A percentile compares a stretch with the other conserved stretches of the same genome.
phyloP scores from a whole-genome alignment of 169 alveolate species.

The Plasmodium gallinaceum region DNA sequence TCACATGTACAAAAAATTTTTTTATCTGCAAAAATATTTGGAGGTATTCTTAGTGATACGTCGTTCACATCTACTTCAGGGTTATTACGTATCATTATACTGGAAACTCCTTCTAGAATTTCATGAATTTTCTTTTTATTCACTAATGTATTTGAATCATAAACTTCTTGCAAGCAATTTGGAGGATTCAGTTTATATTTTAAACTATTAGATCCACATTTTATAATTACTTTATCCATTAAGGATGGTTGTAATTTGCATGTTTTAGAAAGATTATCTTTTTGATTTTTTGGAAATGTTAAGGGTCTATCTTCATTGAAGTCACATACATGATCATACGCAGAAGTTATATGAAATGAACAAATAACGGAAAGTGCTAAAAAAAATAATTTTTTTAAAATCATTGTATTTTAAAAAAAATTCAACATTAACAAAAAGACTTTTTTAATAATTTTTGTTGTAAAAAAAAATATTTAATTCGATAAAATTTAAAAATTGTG shows the following conservation, averaged over 20 bases:
- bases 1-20: conserved; percentile 33
- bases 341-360: not conserved
- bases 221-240: conserved; percentile 17
- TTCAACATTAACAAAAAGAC: not conserved
- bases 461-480: too few relatives aligned
- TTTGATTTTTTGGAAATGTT: not conserved
- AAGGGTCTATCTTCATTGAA: conserved; percentile 9
- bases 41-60: conserved; percentile 49
- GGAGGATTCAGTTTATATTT: conserved; percentile 28
- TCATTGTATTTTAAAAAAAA: not conserved
- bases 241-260: conserved; percentile 21
- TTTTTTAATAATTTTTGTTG: too few relatives aligned
- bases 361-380: not conserved
- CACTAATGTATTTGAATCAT: not conserved
- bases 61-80: not conserved
- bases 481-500: too few relatives aligned
- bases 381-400: not conserved
- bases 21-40: conserved; percentile 1
- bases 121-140: not conserved
- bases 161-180: conserved; percentile 45
- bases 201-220: conserved; percentile 41
- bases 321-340: conserved; percentile 15
- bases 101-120: conserved; percentile 5
- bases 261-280: not conserved
- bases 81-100: not conserved